These are phyloP conservation scores for Coprinellus micaceus DNA, from an alignment of 768 basidiomycete species.

Conservation along the genomic window DNA sequence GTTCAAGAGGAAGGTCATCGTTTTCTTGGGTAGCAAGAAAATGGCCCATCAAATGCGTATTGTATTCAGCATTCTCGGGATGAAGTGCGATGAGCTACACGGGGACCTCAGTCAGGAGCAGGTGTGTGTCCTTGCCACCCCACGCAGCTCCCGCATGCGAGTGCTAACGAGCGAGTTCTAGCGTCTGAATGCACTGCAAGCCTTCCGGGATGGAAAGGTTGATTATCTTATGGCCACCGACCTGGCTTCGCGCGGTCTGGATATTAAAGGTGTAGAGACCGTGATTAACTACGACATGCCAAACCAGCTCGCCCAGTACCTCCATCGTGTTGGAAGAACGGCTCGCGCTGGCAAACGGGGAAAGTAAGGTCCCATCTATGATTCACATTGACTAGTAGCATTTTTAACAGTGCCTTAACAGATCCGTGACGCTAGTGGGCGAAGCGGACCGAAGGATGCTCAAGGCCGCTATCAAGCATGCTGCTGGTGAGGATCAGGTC, in stretches of 20 bases:
- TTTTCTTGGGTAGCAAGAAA: slow-evolving; percentile 96
- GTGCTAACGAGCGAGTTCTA: slow-evolving; percentile 25
- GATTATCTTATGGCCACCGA: slow-evolving; percentile 96
- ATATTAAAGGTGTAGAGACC: slow-evolving; percentile 96
- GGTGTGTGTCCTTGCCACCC: slow-evolving; percentile 38
- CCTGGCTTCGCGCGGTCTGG: slow-evolving; percentile 89
- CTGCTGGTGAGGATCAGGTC: slow-evolving; percentile 71
- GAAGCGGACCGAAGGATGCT: slow-evolving; percentile 96
- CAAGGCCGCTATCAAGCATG: slow-evolving; percentile 91
- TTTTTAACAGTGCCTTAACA: slow-evolving; percentile 25
- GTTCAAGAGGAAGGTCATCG: slow-evolving; percentile 78
- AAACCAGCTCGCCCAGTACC: slow-evolving; percentile 83
- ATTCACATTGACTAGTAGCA: neutral
- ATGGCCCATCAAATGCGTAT: slow-evolving; percentile 96
- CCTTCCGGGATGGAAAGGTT: slow-evolving; percentile 83
- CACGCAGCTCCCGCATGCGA: neutral
- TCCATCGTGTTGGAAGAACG: slow-evolving; percentile 96
- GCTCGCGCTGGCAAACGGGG: slow-evolving; percentile 93
- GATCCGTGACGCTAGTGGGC: slow-evolving; percentile 92
- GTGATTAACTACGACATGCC: slow-evolving; percentile 99
- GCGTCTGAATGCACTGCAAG: slow-evolving; percentile 83
- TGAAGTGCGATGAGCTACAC: slow-evolving; percentile 91
- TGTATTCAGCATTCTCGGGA: slow-evolving; percentile 82
- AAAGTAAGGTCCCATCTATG: slow-evolving; percentile 53
- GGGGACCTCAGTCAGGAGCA: slow-evolving; percentile 96